Evolutionary conservation across 768 basidiomycete genomes (phyloP).

Genomic region (Myochromella boudieri): DNA sequence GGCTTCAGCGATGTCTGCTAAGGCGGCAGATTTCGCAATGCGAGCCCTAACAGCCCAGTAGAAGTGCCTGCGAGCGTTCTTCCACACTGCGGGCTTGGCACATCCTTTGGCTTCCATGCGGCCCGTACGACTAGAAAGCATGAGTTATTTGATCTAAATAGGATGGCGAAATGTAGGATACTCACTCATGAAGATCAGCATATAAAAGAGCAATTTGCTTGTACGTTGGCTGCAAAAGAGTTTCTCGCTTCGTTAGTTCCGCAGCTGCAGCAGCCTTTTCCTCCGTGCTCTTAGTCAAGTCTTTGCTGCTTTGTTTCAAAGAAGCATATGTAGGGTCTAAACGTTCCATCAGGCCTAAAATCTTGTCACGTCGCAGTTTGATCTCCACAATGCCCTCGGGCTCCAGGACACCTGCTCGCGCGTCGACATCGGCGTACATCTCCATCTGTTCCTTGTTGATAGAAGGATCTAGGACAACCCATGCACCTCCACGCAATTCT

Average conservation of each 20-base stretch:
- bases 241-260: slow-evolving; percentile 74
- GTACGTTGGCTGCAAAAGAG: slow-evolving; percentile 82
- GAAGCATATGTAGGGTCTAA: slow-evolving; percentile 81
- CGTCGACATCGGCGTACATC: slow-evolving; percentile 97
- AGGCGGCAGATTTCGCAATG: slow-evolving; percentile 64
- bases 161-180: slow-evolving; percentile 16
- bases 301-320: slow-evolving; percentile 80
- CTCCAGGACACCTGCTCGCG: slow-evolving; percentile 94
- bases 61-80: slow-evolving; percentile 84
- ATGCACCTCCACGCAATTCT: slow-evolving; percentile 97
- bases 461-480: slow-evolving; percentile 98
- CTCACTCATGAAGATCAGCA: slow-evolving; percentile 95
- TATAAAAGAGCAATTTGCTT: slow-evolving; percentile 92
- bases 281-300: slow-evolving; percentile 67
- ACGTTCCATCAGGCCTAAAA: slow-evolving; percentile 88
- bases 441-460: slow-evolving; percentile 98
- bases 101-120: slow-evolving; percentile 99
- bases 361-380: slow-evolving; percentile 95
- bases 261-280: slow-evolving; percentile 71
- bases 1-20: slow-evolving; percentile 64
- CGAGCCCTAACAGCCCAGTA: slow-evolving; percentile 93
- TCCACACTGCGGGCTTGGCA: slow-evolving; percentile 85
- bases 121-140: slow-evolving; percentile 70
- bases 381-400: slow-evolving; percentile 98
- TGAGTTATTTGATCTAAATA: slow-evolving; percentile 9